Conservation (phyloP, 305 asterid species). For the Caryopteris hybrid region DNA sequence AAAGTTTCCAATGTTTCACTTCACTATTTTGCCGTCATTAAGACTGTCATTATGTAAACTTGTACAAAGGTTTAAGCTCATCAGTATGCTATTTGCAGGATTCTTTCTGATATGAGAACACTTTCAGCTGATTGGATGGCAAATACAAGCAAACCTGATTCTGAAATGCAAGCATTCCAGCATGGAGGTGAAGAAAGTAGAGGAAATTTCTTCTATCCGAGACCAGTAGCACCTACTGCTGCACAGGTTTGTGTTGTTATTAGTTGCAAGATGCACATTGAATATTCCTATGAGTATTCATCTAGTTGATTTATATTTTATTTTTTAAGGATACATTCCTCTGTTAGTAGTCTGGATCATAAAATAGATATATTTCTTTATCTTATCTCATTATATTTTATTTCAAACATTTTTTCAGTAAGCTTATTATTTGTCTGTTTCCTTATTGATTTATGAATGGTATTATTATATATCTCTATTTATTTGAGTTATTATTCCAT, state of each 20-base stretch:
- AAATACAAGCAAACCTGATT: slow-evolving; percentile 79
- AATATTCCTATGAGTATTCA: not conserved
- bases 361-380: not conserved
- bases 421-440: not conserved
- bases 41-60: not conserved
- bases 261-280: slow-evolving; percentile 17
- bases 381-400: not conserved
- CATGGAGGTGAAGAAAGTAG: slow-evolving; percentile 92
- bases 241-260: slow-evolving; percentile 71
- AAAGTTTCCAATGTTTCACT: not conserved
- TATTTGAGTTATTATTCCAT: not conserved
- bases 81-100: slow-evolving; percentile 54
- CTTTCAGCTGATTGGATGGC: slow-evolving; percentile 99
- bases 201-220: slow-evolving; percentile 76
- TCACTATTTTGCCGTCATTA: not conserved
- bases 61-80: slow-evolving; percentile 12
- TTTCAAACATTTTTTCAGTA: not conserved
- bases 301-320: not conserved
- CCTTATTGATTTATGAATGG: not conserved
- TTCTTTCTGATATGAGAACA: slow-evolving; percentile 97
- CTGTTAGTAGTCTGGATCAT: not conserved
- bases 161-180: slow-evolving; percentile 69
- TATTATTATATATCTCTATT: not conserved
- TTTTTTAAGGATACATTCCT: not conserved
- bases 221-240: slow-evolving; percentile 97